A percentile compares a stretch with the other conserved stretches of the same genome.
phyloP scores from a whole-genome alignment of 2,329 filamentous ascomycete genomes.

The Penicillium sp. region DNA sequence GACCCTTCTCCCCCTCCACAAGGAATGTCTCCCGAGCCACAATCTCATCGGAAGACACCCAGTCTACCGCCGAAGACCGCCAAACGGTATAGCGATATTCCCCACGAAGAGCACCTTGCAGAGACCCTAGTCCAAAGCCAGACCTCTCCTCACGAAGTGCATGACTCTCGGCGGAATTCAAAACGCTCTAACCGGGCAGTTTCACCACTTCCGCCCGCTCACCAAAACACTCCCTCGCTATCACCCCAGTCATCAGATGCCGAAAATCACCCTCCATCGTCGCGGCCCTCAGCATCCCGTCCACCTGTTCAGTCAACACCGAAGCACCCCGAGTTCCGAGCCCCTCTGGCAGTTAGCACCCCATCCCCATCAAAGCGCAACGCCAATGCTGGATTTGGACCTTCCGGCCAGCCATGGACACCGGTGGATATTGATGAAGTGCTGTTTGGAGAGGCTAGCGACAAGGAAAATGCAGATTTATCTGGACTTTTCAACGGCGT shows the following conservation, averaged over 20 bases:
- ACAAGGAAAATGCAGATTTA: constrained; percentile 51
- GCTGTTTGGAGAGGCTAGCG: constrained; percentile 33
- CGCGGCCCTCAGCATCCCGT: constrained; percentile 53
- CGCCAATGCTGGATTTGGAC: constrained; percentile 51
- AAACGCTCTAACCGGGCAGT: constrained; percentile 15
- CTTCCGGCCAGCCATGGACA: constrained; percentile 63
- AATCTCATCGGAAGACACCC: constrained; percentile 23
- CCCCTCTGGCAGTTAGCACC: constrained; percentile 45
- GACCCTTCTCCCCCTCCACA: constrained; percentile 14
- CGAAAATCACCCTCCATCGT: constrained; percentile 74
- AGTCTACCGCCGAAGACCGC: constrained; percentile 36
- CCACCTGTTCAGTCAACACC: constrained; percentile 35
- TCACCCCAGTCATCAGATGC: constrained; percentile 76
- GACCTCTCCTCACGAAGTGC: constrained; percentile 13
- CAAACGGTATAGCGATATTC: constrained; percentile 40
- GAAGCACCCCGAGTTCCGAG: constrained; percentile 37
- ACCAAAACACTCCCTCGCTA: constrained; percentile 56
- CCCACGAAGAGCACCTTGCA: constrained; percentile 36
- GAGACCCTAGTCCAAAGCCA: constrained; percentile 31
- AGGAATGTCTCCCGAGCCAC: constrained; percentile 13
- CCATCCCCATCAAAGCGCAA: constrained; percentile 64
- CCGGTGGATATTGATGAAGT: constrained; percentile 73
- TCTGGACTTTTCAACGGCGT: constrained; percentile 51
- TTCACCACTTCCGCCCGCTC: constrained; percentile 37
- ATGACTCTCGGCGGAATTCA: constrained; percentile 9